Percentiles rank a stretch among this genome's conserved stretches.
These are phyloP conservation scores for Taphrina flavorubra DNA, from an alignment of 1,139 yeast species.

Conservation along the genomic window DNA sequence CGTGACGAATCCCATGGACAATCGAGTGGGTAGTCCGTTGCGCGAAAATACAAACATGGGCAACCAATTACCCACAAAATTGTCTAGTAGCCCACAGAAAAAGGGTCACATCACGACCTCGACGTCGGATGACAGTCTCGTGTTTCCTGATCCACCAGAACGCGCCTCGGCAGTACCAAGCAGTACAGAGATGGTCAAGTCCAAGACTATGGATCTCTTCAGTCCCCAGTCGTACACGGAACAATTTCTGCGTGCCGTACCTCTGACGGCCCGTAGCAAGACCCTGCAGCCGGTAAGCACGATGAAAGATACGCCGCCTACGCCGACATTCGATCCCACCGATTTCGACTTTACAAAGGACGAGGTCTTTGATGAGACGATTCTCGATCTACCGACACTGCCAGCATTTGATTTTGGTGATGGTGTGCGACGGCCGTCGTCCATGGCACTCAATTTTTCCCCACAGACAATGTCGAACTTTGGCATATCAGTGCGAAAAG, in stretches of 20 bases:
- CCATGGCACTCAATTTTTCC: conserved; percentile 33
- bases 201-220: conserved; percentile 28
- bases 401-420: conserved; percentile 38
- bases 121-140: background rate
- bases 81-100: background rate
- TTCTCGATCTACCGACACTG: conserved; percentile 29
- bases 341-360: conserved; percentile 35
- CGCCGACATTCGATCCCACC: conserved; percentile 2
- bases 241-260: conserved; percentile 26
- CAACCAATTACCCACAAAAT: background rate
- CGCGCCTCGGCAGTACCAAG: background rate
- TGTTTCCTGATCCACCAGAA: conserved; percentile 29
- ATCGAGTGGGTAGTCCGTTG: background rate
- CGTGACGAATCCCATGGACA: conserved; percentile 19
- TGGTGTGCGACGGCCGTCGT: conserved; percentile 32
- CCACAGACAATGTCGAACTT: conserved; percentile 33
- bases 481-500: conserved; percentile 34
- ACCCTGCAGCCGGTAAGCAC: conserved; percentile 16
- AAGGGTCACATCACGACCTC: background rate
- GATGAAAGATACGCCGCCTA: conserved; percentile 5
- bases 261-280: conserved; percentile 10
- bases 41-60: background rate
- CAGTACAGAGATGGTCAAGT: conserved; percentile 19
- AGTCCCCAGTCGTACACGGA: conserved; percentile 31
- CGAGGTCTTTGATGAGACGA: conserved; percentile 23